phyloP scores from a whole-genome alignment of 2,329 filamentous ascomycete genomes.

The Colletotrichum siamense region DNA sequence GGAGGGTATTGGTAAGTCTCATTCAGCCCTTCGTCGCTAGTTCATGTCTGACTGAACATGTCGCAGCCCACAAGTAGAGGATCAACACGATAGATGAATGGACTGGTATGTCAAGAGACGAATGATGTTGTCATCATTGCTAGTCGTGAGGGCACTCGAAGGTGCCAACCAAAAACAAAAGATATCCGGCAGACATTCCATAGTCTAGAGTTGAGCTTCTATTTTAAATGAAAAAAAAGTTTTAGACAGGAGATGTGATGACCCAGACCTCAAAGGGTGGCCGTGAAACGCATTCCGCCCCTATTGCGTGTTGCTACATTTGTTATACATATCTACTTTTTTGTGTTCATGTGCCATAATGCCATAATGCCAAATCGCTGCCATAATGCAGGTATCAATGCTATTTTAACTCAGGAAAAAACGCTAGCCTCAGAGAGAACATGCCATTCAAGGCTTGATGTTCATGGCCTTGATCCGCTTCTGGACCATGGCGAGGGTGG shows the following conservation, averaged over 20 bases:
- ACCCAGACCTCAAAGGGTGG: slow-evolving; percentile 2
- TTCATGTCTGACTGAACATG: background rate
- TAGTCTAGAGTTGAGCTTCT: slow-evolving; percentile 23
- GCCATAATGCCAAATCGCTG: background rate
- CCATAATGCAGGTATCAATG: background rate
- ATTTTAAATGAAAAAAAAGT: background rate
- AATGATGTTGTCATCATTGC: background rate
- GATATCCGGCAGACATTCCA: slow-evolving; percentile 20
- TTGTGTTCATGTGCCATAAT: slow-evolving; percentile 3
- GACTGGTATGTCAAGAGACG: slow-evolving; percentile 10
- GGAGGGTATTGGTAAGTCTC: slow-evolving; percentile 55
- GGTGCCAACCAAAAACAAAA: background rate
- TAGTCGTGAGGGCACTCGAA: background rate
- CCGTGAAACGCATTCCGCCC: background rate
- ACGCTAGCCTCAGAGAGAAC: background rate
- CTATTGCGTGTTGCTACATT: slow-evolving; percentile 2
- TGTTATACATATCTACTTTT: slow-evolving; percentile 11
- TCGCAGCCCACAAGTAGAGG: slow-evolving; percentile 24
- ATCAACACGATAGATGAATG: background rate
- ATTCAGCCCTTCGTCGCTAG: background rate
- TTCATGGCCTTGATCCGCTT: slow-evolving; percentile 41
- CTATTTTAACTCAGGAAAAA: background rate
- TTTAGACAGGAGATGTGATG: background rate
- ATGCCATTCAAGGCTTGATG: background rate
- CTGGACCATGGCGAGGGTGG: slow-evolving; percentile 66